Conservation (phyloP, 139 green algal species). For the Nannochloris sp. region DNA sequence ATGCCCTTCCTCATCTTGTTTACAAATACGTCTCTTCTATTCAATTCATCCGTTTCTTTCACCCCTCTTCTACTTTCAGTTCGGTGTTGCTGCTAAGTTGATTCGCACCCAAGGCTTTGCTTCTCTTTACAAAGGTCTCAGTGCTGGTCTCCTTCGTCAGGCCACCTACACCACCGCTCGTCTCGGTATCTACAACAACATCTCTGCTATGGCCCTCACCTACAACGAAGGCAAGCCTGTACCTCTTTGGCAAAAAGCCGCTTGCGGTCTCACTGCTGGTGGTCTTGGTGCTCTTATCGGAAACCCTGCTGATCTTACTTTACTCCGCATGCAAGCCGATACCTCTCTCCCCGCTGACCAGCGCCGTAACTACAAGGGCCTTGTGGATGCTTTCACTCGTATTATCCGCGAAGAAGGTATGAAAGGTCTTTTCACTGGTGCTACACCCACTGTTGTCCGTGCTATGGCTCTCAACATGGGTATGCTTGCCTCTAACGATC, state of each 20-base stretch:
- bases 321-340: conserved; percentile 96
- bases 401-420: conserved; percentile 81
- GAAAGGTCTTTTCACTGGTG: conserved; percentile 81
- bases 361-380: conserved; percentile 86
- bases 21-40: background rate
- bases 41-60: background rate
- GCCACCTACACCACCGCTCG: conserved; percentile 98
- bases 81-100: conserved; percentile 62
- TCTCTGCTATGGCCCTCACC: conserved; percentile 45
- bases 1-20: background rate
- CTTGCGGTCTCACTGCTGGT: conserved; percentile 80
- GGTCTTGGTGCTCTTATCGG: conserved; percentile 90
- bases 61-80: conserved; percentile 27
- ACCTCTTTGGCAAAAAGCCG: conserved; percentile 80
- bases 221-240: conserved; percentile 62
- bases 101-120: conserved; percentile 58
- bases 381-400: conserved; percentile 61
- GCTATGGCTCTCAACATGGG: conserved; percentile 99
- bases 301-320: conserved; percentile 90
- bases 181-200: conserved; percentile 84
- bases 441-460: conserved; percentile 86
- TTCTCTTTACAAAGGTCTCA: conserved; percentile 89
- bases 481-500: conserved; percentile 98
- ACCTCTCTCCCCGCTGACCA: conserved; percentile 79
- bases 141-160: conserved; percentile 91